A percentile compares a stretch with the other conserved stretches of the same genome.
These are phyloP conservation scores for Phaeophleospora eucalypticola DNA, from an alignment of 2,329 filamentous ascomycete species.

Conservation along the genomic window DNA sequence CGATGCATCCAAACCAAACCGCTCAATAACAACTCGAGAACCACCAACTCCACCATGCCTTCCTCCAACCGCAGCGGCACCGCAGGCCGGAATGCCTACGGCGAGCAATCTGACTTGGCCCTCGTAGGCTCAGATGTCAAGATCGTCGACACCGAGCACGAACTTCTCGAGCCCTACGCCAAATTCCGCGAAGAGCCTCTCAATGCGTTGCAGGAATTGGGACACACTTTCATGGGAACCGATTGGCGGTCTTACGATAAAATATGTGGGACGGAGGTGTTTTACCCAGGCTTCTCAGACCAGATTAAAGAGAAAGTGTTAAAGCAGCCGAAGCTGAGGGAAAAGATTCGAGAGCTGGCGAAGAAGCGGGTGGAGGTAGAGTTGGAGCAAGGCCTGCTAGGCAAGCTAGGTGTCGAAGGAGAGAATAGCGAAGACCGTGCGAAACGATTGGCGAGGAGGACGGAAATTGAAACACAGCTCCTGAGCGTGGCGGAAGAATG, in stretches of 20 bases:
- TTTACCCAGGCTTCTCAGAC: constrained; percentile 87
- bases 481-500: constrained; percentile 78
- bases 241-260: constrained; percentile 95
- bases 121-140: constrained; percentile 44
- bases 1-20: background rate
- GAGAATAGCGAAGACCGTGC: constrained; percentile 57
- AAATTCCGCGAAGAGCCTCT: constrained; percentile 72
- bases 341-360: constrained; percentile 72
- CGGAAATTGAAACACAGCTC: constrained; percentile 65
- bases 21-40: background rate
- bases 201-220: constrained; percentile 88
- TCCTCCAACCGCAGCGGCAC: background rate
- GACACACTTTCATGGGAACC: constrained; percentile 83
- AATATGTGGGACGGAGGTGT: constrained; percentile 85
- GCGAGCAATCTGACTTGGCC: constrained; percentile 38
- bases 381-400: constrained; percentile 66
- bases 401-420: constrained; percentile 47
- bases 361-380: constrained; percentile 70
- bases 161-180: constrained; percentile 76
- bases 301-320: constrained; percentile 79
- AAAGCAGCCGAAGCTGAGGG: constrained; percentile 67
- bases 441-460: constrained; percentile 12
- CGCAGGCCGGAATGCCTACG: background rate
- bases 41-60: background rate
- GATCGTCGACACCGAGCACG: constrained; percentile 56